phyloP scores from a whole-genome alignment of 805 yeast species.

The Diddensiella caesifluorescens region DNA sequence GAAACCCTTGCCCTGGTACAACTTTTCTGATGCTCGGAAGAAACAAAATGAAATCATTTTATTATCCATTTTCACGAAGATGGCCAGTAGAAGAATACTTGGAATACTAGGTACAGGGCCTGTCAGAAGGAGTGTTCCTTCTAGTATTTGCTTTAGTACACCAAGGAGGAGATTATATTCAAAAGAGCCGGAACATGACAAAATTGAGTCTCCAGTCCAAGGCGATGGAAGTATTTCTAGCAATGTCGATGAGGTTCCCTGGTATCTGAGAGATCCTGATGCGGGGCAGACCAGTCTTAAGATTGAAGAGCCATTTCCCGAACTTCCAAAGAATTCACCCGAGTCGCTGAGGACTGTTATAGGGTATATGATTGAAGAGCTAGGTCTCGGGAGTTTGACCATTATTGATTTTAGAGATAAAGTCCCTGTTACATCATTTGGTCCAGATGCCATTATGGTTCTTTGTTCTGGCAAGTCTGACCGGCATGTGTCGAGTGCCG shows the following conservation, averaged over 20 bases:
- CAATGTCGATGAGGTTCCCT: constrained; percentile 17
- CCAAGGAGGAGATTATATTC: no score
- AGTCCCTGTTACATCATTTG: constrained; percentile 34
- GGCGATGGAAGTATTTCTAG: no score
- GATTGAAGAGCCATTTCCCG: constrained; percentile 40
- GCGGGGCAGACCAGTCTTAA: constrained; percentile 9
- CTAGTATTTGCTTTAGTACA: no score
- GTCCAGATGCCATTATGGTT: constrained; percentile 45
- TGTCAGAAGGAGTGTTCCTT: no score
- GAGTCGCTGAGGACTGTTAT: constrained; percentile 41
- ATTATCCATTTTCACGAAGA: no score
- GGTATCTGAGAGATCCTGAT: constrained; percentile 22
- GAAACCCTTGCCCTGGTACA: no score
- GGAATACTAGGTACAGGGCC: no score
- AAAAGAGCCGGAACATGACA: no score
- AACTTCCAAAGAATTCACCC: constrained; percentile 58
- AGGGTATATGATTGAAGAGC: constrained; percentile 46
- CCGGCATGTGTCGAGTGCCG: constrained; percentile 69
- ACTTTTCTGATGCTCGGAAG: no score
- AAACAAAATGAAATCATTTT: no score
- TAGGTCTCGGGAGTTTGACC: constrained; percentile 60
- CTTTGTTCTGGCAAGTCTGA: constrained; percentile 72
- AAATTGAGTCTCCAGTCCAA: no score
- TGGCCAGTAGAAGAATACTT: no score
- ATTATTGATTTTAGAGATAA: constrained; percentile 58